Base-by-base conservation (phyloP, 2,329 filamentous ascomycete species). In the Bipolaris zeicola region DNA sequence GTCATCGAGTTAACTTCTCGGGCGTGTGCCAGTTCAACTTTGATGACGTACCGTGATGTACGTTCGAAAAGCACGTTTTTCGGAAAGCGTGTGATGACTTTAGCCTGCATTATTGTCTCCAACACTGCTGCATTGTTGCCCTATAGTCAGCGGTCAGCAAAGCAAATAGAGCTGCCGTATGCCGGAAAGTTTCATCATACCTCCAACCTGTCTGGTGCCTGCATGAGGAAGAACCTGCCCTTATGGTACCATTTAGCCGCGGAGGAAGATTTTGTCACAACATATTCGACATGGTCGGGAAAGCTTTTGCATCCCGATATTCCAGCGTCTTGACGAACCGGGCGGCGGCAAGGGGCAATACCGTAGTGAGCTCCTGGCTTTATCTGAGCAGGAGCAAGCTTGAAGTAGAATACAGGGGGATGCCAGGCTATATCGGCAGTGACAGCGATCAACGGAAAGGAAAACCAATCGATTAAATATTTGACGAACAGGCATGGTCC, bases 61-160 rank as follows among this genome's bases (percentile, higher is more conserved):
- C 67, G 66, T 49, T 76, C 66, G 50, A 73, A 75, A 5, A 58
- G 64, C 10, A 75, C 68, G 11, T 59, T 39, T 1, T 42, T 55
- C 3, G 71, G 68, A 42, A 76, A 76, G 3, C 34, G 34, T 1
- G 63, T 70, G 7, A 52, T 59, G 6, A 60, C 50, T 7, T 50
- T 61, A 10, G 61, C 61, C 1, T 50, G 54, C 8, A 72, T 26
- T 2, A 57, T 55, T 0, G 70, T 66, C 20, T 67, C 54, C 10
- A 52, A 24, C 1, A 54, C 16, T 3, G 44, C 31, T 8, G 26
- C 20, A 8, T 11, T 14, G 3, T 31, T 47, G n/a, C n/a, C 20
- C 49, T 56, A 31, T 24, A 10, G n/a, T 16, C 11, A 8, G 14
- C 16, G 16, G 43, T 56, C 22, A 48, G 24, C 10, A 4, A 24